phyloP scores from a whole-genome alignment of 345 rosid genomes.

The Boechera retrofracta region DNA sequence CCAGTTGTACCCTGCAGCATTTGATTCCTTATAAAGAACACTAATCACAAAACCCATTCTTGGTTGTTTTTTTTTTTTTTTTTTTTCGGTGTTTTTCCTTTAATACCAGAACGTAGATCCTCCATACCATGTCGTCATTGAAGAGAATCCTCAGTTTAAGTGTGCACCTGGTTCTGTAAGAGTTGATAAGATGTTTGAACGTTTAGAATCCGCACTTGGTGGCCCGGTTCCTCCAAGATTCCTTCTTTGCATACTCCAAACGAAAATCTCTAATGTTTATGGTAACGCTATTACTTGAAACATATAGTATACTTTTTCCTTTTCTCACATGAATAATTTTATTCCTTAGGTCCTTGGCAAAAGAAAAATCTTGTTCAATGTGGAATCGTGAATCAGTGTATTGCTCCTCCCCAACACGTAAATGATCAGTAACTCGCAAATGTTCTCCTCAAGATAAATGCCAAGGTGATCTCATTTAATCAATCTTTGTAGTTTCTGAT shows the following conservation, averaged over 20 bases:
- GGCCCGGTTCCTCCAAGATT: conserved; percentile 64
- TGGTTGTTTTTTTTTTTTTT: too few species aligned
- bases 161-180: conserved; percentile 61
- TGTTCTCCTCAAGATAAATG: conserved; percentile 83
- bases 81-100: neutral
- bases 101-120: conserved; percentile 46
- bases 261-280: conserved; percentile 72
- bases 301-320: neutral
- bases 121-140: conserved; percentile 55
- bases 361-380: conserved; percentile 62
- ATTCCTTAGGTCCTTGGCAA: conserved; percentile 78
- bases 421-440: conserved; percentile 84
- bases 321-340: neutral
- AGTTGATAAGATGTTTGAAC: conserved; percentile 76
- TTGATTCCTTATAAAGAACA: neutral
- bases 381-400: conserved; percentile 83
- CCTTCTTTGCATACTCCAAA: conserved; percentile 74
- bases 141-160: conserved; percentile 55
- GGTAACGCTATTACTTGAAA: conserved; percentile 46
- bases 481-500: neutral
- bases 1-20: too few species aligned
- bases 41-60: neutral
- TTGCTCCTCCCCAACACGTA: conserved; percentile 56
- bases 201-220: conserved; percentile 49
- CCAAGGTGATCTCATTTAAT: conserved; percentile 58